Base-by-base conservation (phyloP, 225 moss, liverwort and hornwort species). In the Marchantia polymorpha region DNA sequence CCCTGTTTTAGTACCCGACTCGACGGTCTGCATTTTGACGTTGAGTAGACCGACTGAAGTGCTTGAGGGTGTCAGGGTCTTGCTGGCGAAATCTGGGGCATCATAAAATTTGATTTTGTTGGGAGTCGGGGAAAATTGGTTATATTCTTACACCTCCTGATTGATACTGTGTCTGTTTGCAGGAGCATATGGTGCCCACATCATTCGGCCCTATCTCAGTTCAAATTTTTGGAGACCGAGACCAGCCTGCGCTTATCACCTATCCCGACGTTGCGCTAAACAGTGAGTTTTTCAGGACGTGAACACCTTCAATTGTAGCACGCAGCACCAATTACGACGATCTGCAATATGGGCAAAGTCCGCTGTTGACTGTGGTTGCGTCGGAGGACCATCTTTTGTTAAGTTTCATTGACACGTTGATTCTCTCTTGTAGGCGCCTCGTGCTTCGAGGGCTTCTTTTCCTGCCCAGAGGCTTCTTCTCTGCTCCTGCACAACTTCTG, bases 221-320 rank as follows among this genome's bases (percentile, higher is more conserved):
- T 60, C 91, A 90, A 17, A 92, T 94, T 66, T 89, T 90, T 73
- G 97, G 97, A 70, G 94, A 97, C 67, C 94, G 91, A 81, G 88
- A 91, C 72, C 94, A 97, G 87, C 93, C 94, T 46, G 97, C 97
- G 3, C 92, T 97, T 55, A 83, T 97, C 56, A 94, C 94, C 3
- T 97, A 97, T 76, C 94, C 97, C 16, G 97, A 97, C 74, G 88
- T 97, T 22, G 97, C 93, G 75, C 84, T 94, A 3, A 97, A 94
- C 74, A 92, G 97, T 97, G 82, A 89, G 97, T 74, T 31, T 58
- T 25, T 52, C n/a, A 7, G 50, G 8, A 50, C 6, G 50, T 10
- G 23, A 51, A 52, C 26, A 47, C 16, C 22, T 29, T 8, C 26
- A 51, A 16, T 55, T 76, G 39, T 51, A 15, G 6, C 7, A 16